phyloP scores from a whole-genome alignment of 257 asterid genomes.

The Petunia secreta region DNA sequence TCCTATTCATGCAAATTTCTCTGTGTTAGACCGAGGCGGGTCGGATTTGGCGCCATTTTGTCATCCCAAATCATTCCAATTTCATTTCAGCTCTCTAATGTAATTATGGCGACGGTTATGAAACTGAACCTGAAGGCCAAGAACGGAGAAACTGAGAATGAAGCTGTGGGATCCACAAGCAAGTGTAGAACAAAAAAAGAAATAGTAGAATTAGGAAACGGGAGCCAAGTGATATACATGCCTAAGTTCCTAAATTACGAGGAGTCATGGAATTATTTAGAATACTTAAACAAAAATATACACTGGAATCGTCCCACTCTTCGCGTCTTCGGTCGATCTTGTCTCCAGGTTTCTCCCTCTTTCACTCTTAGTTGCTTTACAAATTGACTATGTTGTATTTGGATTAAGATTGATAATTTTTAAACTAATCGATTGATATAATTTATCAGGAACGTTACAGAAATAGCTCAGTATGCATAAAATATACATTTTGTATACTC shows the following conservation, averaged over 20 bases:
- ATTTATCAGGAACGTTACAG: no score
- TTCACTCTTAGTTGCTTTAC: not conserved
- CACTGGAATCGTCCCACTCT: constrained; percentile 95
- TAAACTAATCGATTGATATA: not conserved
- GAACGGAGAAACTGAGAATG: not conserved
- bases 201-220: constrained; percentile 65
- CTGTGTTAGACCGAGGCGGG: not conserved
- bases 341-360: constrained; percentile 60
- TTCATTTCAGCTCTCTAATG: not conserved
- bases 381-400: not conserved
- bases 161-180: not conserved
- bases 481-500: no score
- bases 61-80: not conserved
- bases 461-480: no score
- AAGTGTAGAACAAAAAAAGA: constrained; percentile 6
- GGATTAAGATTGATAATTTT: not conserved
- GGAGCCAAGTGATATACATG: constrained; percentile 61
- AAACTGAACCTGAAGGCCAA: constrained; percentile 23
- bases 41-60: not conserved
- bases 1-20: no score
- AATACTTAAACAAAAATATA: constrained; percentile 77
- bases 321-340: constrained; percentile 75
- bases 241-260: constrained; percentile 60
- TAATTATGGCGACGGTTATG: constrained; percentile 24
- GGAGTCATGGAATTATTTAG: constrained; percentile 71